Evolutionary conservation across 352 stramenopile species (phyloP), one percentile per base, ranked within the genome.

Genomic region (Phytophthora parvispora): DNA sequence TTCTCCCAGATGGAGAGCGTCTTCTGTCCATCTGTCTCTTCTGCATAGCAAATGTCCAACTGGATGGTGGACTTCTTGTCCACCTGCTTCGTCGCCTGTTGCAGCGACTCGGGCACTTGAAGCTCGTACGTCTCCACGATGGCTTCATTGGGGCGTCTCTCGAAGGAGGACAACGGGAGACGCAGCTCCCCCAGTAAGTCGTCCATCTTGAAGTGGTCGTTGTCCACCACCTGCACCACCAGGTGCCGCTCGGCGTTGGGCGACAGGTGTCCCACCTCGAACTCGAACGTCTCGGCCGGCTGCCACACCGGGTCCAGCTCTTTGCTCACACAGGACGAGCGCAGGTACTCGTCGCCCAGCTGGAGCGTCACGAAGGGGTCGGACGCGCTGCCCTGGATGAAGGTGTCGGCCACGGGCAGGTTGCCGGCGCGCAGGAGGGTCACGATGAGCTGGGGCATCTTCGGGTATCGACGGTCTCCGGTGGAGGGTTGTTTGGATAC

Each of bases 361-460:
- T 84, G 64, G 49, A 95, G 69, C 6, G 74, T 76, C 34, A 95
- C 87, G 68, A 90, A 95, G 59, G 87, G 87, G 61, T 95, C 87
- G 67, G 84, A 93, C 18, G 78, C 81, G 60, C 69, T 83, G 34
- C 86, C 77, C 38, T 80, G 61, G n/a, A 86, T 49, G 53, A 75
- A 72, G 16, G 72, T 82, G 74, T 95, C 87, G 38, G 73, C 87
- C n/a, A 87, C 83, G 1, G 81, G 80, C 38, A 95, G 80, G 75
- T 91, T 80, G 32, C 64, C 89, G 28, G 84, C 85, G 50, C 79
- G 77, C 61, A 93, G 77, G 13, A 95, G 61, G 47, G 84, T 91
- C 59, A 95, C 81, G 42, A 80, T 71, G 6, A 95, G 66, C 60
- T 87, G 83, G 28, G 86, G 83, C 86, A 93, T 93, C 6, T 32